Conservation (phyloP, 129 eudicot genomes). For the Centella asiatica region DNA sequence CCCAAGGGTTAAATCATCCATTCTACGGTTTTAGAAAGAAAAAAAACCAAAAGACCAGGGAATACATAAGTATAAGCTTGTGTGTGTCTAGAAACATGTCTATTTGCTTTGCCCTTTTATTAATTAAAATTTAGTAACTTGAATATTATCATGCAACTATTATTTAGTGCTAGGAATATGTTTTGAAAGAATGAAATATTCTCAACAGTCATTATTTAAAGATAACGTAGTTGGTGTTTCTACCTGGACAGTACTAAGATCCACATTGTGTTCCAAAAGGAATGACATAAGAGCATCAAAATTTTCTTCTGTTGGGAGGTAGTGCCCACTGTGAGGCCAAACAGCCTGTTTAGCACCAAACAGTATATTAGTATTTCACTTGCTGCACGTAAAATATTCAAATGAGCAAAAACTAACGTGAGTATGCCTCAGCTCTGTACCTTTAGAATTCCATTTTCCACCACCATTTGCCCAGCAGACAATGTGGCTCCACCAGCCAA, state of each 20-base stretch:
- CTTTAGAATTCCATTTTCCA: conserved; percentile 60
- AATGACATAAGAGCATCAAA: conserved; percentile 66
- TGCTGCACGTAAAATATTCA: conserved; percentile 2
- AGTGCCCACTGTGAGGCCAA: conserved; percentile 99
- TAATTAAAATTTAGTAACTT: too few species aligned
- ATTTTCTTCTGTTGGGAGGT: conserved; percentile 89
- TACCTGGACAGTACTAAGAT: conserved; percentile 66
- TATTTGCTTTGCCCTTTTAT: too few species aligned
- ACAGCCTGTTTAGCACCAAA: conserved; percentile 49
- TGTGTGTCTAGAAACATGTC: too few species aligned
- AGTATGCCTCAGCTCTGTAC: conserved; percentile 18
- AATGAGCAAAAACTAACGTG: not conserved
- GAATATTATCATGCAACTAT: too few species aligned
- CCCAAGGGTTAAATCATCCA: too few species aligned
- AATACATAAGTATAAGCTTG: too few species aligned
- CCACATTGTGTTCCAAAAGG: conserved; percentile 51
- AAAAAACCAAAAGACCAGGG: too few species aligned
- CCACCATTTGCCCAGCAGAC: conserved; percentile 80
- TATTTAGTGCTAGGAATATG: too few species aligned
- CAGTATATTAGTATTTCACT: not conserved
- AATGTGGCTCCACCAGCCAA: conserved; percentile 94
- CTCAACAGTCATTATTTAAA: not conserved
- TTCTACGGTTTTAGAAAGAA: too few species aligned
- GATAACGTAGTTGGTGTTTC: not conserved
- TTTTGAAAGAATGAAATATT: too few species aligned